Evolutionary conservation across 305 asterid genomes (phyloP).

Genomic region (Fraxinus floribunda): DNA sequence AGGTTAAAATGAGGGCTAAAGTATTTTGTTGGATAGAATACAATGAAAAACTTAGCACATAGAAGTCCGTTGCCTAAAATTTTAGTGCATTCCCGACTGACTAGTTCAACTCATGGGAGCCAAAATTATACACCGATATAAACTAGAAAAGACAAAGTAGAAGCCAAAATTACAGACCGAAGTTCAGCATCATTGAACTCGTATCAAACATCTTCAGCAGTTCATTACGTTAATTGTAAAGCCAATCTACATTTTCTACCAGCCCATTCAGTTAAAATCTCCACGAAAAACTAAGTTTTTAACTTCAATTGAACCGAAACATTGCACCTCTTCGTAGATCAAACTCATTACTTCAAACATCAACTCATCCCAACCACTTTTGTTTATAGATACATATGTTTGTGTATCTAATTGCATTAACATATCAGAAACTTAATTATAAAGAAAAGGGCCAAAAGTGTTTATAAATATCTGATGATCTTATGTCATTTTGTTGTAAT

Average conservation of each 20-base stretch:
- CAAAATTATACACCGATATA: not conserved
- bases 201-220: not conserved
- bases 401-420: not conserved
- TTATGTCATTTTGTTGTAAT: not conserved
- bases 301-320: not conserved
- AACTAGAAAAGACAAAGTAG: not conserved
- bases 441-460: not conserved
- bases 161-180: not conserved
- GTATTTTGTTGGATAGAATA: not conserved
- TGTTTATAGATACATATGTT: not conserved
- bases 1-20: not conserved
- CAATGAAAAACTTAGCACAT: not conserved
- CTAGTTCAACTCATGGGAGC: not conserved
- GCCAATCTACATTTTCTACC: not conserved
- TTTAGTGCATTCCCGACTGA: not conserved
- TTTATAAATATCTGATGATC: not conserved
- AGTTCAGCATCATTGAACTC: not conserved
- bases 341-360: not conserved
- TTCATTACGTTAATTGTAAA: not conserved
- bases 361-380: slow-evolving; percentile 1
- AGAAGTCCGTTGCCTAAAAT: not conserved
- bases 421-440: not conserved
- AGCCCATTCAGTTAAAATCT: not conserved
- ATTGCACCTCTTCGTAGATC: not conserved
- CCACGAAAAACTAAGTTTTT: not conserved